Percentiles rank a stretch among this genome's conserved stretches.
phyloP scores from a whole-genome alignment of 345 rosid genomes.

The Brassica rapa region DNA sequence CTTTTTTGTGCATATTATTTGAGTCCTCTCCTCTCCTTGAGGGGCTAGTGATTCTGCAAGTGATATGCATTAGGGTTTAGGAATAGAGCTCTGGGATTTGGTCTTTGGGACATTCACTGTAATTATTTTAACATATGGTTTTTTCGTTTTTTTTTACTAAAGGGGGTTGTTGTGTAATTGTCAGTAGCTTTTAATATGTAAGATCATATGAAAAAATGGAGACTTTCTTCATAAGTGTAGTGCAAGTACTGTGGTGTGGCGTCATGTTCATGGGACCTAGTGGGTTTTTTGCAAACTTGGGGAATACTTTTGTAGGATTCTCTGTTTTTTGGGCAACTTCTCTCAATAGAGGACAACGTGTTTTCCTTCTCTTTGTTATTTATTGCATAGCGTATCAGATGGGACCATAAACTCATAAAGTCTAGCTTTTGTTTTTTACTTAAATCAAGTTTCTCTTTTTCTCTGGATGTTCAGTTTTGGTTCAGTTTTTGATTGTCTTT shows the following conservation, averaged over 20 bases:
- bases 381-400: constrained; percentile 22
- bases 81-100: not conserved
- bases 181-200: constrained; percentile 31
- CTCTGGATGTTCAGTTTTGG: constrained; percentile 5
- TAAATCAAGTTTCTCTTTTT: constrained; percentile 1
- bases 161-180: constrained; percentile 17
- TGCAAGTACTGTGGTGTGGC: constrained; percentile 42
- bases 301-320: constrained; percentile 38
- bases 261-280: constrained; percentile 43
- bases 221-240: constrained; percentile 34
- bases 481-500: constrained; percentile 3
- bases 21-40: not conserved
- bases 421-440: constrained; percentile 15
- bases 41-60: constrained; percentile 1
- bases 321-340: constrained; percentile 21
- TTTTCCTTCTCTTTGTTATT: constrained; percentile 26
- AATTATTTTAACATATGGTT: not conserved
- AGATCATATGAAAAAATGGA: constrained; percentile 18
- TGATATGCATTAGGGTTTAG: not conserved
- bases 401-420: constrained; percentile 31
- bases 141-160: constrained; percentile 16
- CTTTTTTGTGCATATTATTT: not conserved
- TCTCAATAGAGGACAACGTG: constrained; percentile 18
- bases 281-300: constrained; percentile 29
- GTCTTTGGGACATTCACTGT: not conserved